Conservation (phyloP, 768 basidiomycete genomes). For the Cystofilobasidium bisporidii region DNA sequence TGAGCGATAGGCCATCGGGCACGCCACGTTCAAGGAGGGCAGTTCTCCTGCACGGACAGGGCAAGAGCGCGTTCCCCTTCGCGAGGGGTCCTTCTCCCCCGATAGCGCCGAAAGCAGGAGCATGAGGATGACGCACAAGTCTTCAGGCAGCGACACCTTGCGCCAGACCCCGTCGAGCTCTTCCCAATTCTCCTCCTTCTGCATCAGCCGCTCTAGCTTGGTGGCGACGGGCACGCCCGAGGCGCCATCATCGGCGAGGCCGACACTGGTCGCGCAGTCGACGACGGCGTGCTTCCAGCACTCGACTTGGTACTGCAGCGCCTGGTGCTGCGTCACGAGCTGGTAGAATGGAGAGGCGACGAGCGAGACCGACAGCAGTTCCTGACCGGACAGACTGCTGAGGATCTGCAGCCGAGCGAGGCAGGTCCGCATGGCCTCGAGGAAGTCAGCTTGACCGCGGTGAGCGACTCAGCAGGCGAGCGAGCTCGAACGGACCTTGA, state of each 20-base stretch:
- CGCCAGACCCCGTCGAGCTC: not conserved
- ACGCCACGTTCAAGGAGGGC: no score
- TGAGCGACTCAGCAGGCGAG: no score
- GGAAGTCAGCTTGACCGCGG: not conserved
- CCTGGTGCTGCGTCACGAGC: not conserved
- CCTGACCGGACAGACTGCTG: not conserved
- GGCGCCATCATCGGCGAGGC: not conserved
- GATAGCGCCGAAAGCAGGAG: not conserved
- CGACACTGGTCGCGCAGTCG: constrained; percentile 1
- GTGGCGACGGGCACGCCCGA: not conserved
- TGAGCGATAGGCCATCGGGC: no score
- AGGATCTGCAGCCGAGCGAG: not conserved
- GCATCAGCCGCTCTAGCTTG: not conserved
- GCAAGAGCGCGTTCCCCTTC: no score
- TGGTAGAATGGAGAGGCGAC: not conserved
- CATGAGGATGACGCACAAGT: not conserved
- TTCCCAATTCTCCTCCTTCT: constrained; percentile 4
- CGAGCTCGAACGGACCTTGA: not conserved
- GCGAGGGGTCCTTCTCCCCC: no score
- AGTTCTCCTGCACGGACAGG: no score
- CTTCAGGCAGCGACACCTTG: not conserved
- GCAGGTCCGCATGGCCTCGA: no score
- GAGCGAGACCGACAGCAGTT: not conserved
- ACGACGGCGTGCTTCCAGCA: not conserved
- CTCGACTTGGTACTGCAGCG: not conserved